A percentile compares a stretch with the other conserved stretches of the same genome.
These are phyloP conservation scores for Wickerhamiella musiphila DNA, from an alignment of 805 yeast genomes.

Conservation along the genomic window DNA sequence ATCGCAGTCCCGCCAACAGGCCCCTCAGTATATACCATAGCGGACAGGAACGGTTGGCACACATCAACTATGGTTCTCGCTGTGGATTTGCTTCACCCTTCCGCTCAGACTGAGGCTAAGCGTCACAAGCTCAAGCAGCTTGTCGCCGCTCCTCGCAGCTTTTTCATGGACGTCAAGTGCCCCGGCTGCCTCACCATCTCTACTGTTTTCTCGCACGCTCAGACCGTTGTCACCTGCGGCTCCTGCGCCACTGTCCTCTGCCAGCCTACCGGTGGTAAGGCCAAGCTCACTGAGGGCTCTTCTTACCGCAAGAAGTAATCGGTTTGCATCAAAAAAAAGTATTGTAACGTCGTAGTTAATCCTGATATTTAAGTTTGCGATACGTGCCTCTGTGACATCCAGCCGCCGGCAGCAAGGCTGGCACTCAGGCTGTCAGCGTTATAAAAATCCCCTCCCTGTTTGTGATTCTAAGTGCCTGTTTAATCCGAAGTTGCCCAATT, in stretches of 20 bases:
- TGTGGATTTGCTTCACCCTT: conserved; percentile 97
- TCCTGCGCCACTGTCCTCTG: conserved; percentile 96
- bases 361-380: no score
- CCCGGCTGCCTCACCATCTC: conserved; percentile 99
- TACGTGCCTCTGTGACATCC: no score
- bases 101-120: conserved; percentile 89
- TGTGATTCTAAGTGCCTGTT: no score
- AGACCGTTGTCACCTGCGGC: conserved; percentile 99
- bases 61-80: conserved; percentile 58
- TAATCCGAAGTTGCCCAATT: no score
- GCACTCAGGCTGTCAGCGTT: no score
- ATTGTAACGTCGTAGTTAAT: no score
- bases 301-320: conserved; percentile 96
- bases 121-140: conserved; percentile 95
- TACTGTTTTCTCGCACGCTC: conserved; percentile 99
- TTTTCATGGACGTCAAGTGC: conserved; percentile 99
- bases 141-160: conserved; percentile 96
- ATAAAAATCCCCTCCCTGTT: no score
- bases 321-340: conserved; percentile 1
- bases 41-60: neutral
- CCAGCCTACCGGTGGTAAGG: conserved; percentile 99
- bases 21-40: neutral
- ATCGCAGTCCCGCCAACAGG: neutral
- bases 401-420: no score
- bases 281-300: conserved; percentile 97